Conservation (phyloP, 768 basidiomycete species). For the Cyclocybe aegerita region DNA sequence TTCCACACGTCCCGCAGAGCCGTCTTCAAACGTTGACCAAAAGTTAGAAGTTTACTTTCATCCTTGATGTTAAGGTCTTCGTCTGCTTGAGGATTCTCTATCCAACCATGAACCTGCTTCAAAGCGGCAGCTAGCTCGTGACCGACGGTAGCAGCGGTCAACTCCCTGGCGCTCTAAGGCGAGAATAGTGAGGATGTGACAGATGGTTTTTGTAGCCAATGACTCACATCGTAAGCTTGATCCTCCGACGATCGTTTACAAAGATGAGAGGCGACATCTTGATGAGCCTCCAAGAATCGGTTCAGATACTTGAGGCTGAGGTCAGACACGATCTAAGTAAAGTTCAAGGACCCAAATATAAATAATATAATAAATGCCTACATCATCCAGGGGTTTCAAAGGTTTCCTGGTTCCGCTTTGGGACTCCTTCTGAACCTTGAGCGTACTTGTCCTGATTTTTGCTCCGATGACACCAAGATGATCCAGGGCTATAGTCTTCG, state of each 20-base stretch:
- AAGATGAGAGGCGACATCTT: conserved; percentile 66
- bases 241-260: conserved; percentile 73
- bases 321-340: conserved; percentile 50
- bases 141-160: conserved; percentile 77
- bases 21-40: conserved; percentile 58
- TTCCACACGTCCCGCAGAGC: conserved; percentile 77
- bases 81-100: conserved; percentile 45
- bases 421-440: conserved; percentile 42
- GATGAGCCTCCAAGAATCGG: conserved; percentile 59
- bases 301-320: conserved; percentile 53
- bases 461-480: conserved; percentile 94
- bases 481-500: conserved; percentile 88
- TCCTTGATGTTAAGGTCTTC: conserved; percentile 47
- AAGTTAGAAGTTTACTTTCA: conserved; percentile 35
- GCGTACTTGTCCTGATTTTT: conserved; percentile 60
- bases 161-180: conserved; percentile 76
- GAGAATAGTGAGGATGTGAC: conserved; percentile 3
- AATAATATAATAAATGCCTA: conserved; percentile 22
- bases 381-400: conserved; percentile 73
- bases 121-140: conserved; percentile 79
- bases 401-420: conserved; percentile 30
- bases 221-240: conserved; percentile 74
- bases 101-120: conserved; percentile 50
- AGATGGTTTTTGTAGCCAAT: not conserved
- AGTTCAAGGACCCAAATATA: not conserved